phyloP scores from a whole-genome alignment of 306 rosid species.

The Luffa aegyptiaca region DNA sequence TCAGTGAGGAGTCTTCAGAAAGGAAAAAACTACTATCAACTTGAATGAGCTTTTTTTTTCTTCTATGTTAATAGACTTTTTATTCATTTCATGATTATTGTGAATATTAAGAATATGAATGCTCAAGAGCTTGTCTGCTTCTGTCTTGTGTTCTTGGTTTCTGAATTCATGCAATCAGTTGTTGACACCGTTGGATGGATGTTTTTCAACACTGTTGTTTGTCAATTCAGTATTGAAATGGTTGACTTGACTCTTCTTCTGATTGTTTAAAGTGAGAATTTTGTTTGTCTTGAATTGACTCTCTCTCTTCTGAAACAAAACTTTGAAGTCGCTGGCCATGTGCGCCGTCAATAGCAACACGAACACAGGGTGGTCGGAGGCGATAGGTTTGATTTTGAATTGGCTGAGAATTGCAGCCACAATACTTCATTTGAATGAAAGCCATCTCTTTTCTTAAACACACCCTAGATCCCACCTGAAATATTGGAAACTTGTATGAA shows the following conservation, averaged over 20 bases:
- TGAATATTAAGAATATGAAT: neutral
- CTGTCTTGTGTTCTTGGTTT: neutral
- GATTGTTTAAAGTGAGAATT: neutral
- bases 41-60: neutral
- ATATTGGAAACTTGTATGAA: conserved; percentile 54
- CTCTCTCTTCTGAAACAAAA: conserved; percentile 34
- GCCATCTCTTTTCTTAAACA: conserved; percentile 93
- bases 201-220: neutral
- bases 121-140: neutral
- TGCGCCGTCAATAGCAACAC: conserved; percentile 81
- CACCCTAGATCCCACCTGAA: conserved; percentile 91
- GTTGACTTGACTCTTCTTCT: neutral
- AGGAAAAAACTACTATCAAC: neutral
- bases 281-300: neutral
- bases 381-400: conserved; percentile 36
- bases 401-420: conserved; percentile 47
- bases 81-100: neutral
- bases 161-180: neutral
- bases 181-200: neutral
- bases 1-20: neutral
- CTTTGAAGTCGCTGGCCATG: conserved; percentile 80
- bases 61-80: neutral
- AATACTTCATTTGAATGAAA: conserved; percentile 61
- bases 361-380: conserved; percentile 37
- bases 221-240: neutral